Conservation (phyloP, 2,329 filamentous ascomycete genomes). For the Aspergillus transmontanensis region DNA sequence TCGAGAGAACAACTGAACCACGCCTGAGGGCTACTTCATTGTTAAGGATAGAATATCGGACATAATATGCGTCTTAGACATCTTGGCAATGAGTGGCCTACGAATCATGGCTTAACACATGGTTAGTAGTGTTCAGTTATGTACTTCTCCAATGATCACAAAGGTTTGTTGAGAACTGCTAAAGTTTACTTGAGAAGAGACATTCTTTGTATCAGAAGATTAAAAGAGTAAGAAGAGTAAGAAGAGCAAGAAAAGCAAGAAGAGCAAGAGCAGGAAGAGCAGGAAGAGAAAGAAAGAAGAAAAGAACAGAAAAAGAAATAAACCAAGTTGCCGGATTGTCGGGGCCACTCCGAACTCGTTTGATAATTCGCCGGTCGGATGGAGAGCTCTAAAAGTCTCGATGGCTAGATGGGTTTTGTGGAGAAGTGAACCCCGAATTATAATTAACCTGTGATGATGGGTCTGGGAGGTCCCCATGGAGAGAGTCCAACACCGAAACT, state of each 20-base stretch:
- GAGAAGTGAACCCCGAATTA: constrained; percentile 27
- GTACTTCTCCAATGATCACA: not conserved
- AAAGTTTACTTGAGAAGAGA: not conserved
- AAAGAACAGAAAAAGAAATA: not conserved
- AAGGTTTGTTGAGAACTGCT: not conserved
- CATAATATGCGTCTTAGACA: not conserved
- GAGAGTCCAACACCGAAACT: constrained; percentile 33
- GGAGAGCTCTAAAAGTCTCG: constrained; percentile 28
- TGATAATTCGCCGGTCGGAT: not conserved
- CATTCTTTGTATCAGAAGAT: not conserved
- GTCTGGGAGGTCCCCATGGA: constrained; percentile 31
- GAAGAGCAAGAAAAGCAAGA: too few relatives aligned
- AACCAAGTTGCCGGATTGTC: not conserved
- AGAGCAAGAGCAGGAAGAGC: too few relatives aligned
- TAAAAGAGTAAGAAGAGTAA: not conserved
- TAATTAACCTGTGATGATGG: constrained; percentile 35
- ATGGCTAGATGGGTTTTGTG: constrained; percentile 30
- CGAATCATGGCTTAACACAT: not conserved
- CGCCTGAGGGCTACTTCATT: not conserved
- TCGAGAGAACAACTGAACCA: not conserved
- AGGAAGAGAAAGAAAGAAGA: not conserved
- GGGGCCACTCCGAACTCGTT: not conserved
- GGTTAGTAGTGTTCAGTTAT: not conserved
- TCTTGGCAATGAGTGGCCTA: not conserved
- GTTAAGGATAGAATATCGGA: not conserved